Base-by-base conservation (phyloP, 2,329 filamentous ascomycete genomes). In the Coniochaeta hoffmannii region DNA sequence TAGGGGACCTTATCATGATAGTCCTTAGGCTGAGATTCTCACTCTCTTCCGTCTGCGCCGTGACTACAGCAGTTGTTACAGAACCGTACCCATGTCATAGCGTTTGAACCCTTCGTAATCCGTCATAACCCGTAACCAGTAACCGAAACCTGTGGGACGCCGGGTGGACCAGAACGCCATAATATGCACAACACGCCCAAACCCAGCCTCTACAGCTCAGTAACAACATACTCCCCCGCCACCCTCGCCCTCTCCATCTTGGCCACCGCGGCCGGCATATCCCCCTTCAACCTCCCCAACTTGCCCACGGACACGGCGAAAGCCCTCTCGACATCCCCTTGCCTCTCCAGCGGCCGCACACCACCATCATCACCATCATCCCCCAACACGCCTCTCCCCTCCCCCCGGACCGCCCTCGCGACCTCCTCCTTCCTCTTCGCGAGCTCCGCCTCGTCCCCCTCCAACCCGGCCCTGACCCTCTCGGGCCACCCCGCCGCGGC, bases 181-280 rank as follows among this genome's bases (percentile, higher is more conserved):
- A 28, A 26, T 19, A 53, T 50, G 31, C 28, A 59, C 34, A 38
- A 31, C 51, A 51, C 31, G 38, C 22, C 34, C 53, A 26, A 26
- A 34, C 50, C 35, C 31, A 30, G 32, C 5, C 49, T 22, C 68
- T 64, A 72, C 60, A 68, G 63, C 62, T 73, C 71, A n/a, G 72
- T 72, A 51, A 79, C 71, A 8, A 82, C 80, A 66, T 85, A 85
- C 61, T 80, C 75, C 15, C 78, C 80, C 22, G 82, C 83, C 15
- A 79, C 76, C 58, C 79, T 73, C 56, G 84, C 83, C 67, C 83
- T 75, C 73, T 86, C 83, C 79, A 86, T 85, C 67, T 76, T 80
- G 54, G 83, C 84, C 63, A 84, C 81, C 3, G 80, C 78, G 19
- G 80, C 76, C 15, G 83, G 81, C 78, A 87, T 80, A 34, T 80